Evolutionary conservation across 257 asterid species (phyloP).

Genomic region (Capsicum pubescens): DNA sequence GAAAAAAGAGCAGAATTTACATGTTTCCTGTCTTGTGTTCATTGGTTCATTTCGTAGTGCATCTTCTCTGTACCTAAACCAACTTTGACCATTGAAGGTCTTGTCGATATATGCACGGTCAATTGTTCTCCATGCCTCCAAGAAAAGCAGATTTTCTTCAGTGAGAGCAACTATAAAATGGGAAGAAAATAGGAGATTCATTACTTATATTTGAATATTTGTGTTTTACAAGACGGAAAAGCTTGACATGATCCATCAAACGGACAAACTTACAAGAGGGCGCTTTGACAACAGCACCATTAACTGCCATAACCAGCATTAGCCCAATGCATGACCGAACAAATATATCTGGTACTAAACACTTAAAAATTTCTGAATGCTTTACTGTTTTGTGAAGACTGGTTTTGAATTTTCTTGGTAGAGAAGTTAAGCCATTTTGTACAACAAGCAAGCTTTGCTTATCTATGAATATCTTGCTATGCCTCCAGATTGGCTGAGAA

Average conservation of each 20-base stretch:
- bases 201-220: neutral
- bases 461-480: conserved; percentile 40
- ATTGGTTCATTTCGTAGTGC: conserved; percentile 92
- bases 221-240: neutral
- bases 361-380: conserved; percentile 41
- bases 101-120: conserved; percentile 98
- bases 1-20: conserved; percentile 47
- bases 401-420: conserved; percentile 41
- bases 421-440: conserved; percentile 36
- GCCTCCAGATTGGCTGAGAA: conserved; percentile 46
- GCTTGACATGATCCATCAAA: conserved; percentile 18
- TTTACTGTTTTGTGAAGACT: conserved; percentile 41
- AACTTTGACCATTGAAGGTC: conserved; percentile 94
- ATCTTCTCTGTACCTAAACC: conserved; percentile 95
- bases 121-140: conserved; percentile 98
- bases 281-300: conserved; percentile 54
- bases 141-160: conserved; percentile 89
- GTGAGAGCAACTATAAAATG: conserved; percentile 74
- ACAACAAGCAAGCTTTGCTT: conserved; percentile 42
- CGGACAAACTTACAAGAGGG: conserved; percentile 71
- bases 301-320: conserved; percentile 71
- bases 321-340: conserved; percentile 59
- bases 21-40: conserved; percentile 93
- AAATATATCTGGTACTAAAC: conserved; percentile 42
- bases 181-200: conserved; percentile 2